Evolutionary conservation across 1,284 basidiomycete species (phyloP), one percentile per base, ranked within the genome.

Genomic region (Sporisorium scitamineum): DNA sequence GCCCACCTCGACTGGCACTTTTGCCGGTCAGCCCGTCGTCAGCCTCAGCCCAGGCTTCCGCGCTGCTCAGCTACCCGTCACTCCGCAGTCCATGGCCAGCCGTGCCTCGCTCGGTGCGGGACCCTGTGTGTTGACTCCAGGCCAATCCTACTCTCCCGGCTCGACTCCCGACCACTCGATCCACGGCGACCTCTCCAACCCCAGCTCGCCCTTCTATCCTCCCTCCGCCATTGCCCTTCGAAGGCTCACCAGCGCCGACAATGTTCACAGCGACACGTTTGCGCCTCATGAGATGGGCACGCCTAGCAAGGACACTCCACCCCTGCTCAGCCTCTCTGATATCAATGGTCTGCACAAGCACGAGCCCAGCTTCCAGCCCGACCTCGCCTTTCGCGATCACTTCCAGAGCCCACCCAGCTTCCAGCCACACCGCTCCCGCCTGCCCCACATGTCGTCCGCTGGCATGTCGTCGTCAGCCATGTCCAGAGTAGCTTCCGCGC

Each of bases 91-190:
- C 10, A 24, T 54, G 2, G 51, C 29, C 32, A 41, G 57, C 20
- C 69, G 68, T 20, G 61, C 63, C 29, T 79, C 77, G 10, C 37
- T 70, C 42, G 72, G 61, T 32, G 27, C 68, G 20, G 68, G 54
- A 11, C 75, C 74, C 1, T 76, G 59, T 54, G 53, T 45, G 13
- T 61, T 61, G 54, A 77, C 74, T 2, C 70, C 77, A 3, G 74
- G 67, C 24, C 69, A 76, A 2, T 79, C 74, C 13, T 63, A 68
- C 64, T 79, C 77, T 11, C 54, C 62, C 39, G 68, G 53, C 52
- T 71, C 77, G 9, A 77, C 77, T 9, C 77, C 74, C 6, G 75
- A 77, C 10, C 61, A 74, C 55, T 76, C 76, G 42, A 57, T 68
- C 34, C 61, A 63, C 2, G 60, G 62, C 32, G 64, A 64, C 39